These are phyloP conservation scores for Pneumocystis oryctolagi DNA, from an alignment of 1,139 yeast species.

Conservation along the genomic window DNA sequence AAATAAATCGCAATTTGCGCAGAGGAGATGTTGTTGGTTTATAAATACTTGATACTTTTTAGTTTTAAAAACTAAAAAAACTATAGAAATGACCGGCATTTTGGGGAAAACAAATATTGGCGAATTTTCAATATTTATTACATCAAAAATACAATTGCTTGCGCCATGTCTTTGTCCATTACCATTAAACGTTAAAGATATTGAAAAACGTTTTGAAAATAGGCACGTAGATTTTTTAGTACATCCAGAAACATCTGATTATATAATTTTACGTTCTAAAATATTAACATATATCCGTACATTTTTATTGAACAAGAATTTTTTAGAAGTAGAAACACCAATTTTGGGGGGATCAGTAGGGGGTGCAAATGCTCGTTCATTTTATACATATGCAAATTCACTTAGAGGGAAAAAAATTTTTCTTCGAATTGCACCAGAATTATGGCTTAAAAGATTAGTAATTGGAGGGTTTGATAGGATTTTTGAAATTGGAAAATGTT, in stretches of 20 bases:
- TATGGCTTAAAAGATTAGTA: slow-evolving; percentile 87
- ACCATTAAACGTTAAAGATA: slow-evolving; percentile 47
- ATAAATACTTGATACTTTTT: neutral
- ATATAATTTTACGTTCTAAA: slow-evolving; percentile 39
- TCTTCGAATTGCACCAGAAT: slow-evolving; percentile 98
- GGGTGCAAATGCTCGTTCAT: slow-evolving; percentile 99
- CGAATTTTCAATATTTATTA: slow-evolving; percentile 58
- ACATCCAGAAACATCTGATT: slow-evolving; percentile 34
- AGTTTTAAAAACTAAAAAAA: neutral
- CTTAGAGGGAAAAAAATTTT: slow-evolving; percentile 89
- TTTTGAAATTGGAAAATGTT: slow-evolving; percentile 96
- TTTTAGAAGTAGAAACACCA: slow-evolving; percentile 93
- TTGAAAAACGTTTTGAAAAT: slow-evolving; percentile 46
- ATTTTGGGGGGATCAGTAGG: slow-evolving; percentile 98
- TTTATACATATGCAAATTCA: slow-evolving; percentile 92
- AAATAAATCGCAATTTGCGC: neutral
- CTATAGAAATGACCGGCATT: slow-evolving; percentile 42
- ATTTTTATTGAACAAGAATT: slow-evolving; percentile 42
- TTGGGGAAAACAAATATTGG: slow-evolving; percentile 69
- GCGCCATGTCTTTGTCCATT: slow-evolving; percentile 59
- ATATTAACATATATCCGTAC: slow-evolving; percentile 41
- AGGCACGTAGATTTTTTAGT: slow-evolving; percentile 64
- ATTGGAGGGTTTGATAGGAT: slow-evolving; percentile 98
- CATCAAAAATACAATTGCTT: slow-evolving; percentile 34
- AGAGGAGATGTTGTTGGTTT: neutral